These are phyloP conservation scores for Phytophthora colocasiae DNA, from an alignment of 352 stramenopile genomes.

Conservation along the genomic window DNA sequence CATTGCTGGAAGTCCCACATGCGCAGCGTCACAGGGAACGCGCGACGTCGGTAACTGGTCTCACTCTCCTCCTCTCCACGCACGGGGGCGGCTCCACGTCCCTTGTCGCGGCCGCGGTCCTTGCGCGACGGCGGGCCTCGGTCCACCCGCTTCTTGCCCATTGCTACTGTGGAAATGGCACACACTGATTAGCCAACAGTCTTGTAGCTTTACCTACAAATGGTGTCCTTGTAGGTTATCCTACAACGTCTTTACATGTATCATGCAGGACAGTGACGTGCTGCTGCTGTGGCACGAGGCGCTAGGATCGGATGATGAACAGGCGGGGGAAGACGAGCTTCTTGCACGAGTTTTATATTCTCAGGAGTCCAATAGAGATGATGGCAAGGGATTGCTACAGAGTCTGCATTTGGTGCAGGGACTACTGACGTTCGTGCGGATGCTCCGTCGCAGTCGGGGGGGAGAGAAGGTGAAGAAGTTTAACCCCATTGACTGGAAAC, in stretches of 20 bases:
- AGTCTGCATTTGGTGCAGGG: conserved; percentile 62
- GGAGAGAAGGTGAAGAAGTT: not conserved
- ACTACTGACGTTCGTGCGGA: conserved; percentile 56
- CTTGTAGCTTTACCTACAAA: not conserved
- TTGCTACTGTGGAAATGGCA: conserved; percentile 1
- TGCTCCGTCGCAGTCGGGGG: conserved; percentile 20
- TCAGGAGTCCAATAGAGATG: not conserved
- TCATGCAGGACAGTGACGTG: conserved; percentile 11
- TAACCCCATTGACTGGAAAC: not conserved
- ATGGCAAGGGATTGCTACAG: conserved; percentile 32
- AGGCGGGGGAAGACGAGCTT: conserved; percentile 62
- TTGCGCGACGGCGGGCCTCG: conserved; percentile 27
- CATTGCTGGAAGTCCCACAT: conserved; percentile 98
- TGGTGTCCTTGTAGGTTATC: no score
- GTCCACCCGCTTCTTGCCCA: conserved; percentile 44
- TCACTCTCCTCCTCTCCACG: conserved; percentile 75
- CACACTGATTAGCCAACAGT: no score
- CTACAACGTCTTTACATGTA: no score
- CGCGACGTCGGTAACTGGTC: conserved; percentile 66
- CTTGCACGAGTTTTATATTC: conserved; percentile 56
- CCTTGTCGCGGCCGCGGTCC: conserved; percentile 15
- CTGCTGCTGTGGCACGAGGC: conserved; percentile 70
- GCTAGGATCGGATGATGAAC: conserved; percentile 73
- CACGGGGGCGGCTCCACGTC: not conserved
- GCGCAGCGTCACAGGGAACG: conserved; percentile 84